These are phyloP conservation scores for Colletotrichum lentis DNA, from an alignment of 2,329 filamentous ascomycete species.

Conservation along the genomic window DNA sequence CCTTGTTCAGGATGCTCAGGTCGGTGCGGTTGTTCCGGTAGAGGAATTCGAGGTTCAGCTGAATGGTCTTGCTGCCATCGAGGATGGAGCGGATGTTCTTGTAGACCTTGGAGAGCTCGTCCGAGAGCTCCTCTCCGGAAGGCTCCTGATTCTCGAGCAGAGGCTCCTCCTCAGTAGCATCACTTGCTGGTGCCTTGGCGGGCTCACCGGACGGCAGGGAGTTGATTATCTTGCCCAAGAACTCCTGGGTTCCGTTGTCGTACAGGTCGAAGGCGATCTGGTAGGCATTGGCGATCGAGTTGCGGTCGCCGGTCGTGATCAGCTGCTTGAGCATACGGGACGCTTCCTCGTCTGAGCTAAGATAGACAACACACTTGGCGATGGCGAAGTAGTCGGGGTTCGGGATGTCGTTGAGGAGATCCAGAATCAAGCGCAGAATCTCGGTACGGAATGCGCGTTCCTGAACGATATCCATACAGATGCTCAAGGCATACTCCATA, in stretches of 20 bases:
- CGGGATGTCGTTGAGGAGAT: slow-evolving; percentile 90
- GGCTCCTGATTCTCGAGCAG: slow-evolving; percentile 58
- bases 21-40: slow-evolving; percentile 96
- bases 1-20: slow-evolving; percentile 90
- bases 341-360: slow-evolving; percentile 90
- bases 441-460: slow-evolving; percentile 84
- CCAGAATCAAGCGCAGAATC: slow-evolving; percentile 91
- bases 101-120: slow-evolving; percentile 65
- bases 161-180: slow-evolving; percentile 56
- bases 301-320: slow-evolving; percentile 79
- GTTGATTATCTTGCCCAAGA: slow-evolving; percentile 86
- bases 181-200: slow-evolving; percentile 54
- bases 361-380: slow-evolving; percentile 95
- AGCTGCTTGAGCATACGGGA: slow-evolving; percentile 85
- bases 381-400: slow-evolving; percentile 98
- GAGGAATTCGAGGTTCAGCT: slow-evolving; percentile 93
- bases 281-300: slow-evolving; percentile 86
- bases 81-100: slow-evolving; percentile 74
- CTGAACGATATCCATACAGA: slow-evolving; percentile 98
- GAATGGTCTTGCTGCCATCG: slow-evolving; percentile 90
- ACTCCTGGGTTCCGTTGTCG: slow-evolving; percentile 98
- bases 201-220: slow-evolving; percentile 70
- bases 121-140: slow-evolving; percentile 62
- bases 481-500: slow-evolving; percentile 94
- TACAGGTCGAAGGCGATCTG: slow-evolving; percentile 98